Evolutionary conservation across 768 basidiomycete species (phyloP).

Genomic region (Symmetrospora coprosmae): DNA sequence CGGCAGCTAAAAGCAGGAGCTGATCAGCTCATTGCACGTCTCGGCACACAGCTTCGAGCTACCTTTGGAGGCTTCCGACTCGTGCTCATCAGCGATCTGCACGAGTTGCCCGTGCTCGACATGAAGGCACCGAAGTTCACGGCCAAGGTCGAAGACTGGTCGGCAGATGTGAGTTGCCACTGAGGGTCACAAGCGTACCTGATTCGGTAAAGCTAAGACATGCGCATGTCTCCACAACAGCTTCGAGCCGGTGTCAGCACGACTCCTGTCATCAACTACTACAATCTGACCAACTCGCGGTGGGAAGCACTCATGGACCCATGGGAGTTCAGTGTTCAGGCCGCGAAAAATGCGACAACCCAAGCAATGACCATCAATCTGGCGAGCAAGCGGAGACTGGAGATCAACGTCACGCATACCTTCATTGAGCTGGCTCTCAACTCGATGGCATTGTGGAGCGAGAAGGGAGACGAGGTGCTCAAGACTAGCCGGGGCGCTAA

Average conservation of each 20-base stretch:
- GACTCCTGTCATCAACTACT: slow-evolving; percentile 74
- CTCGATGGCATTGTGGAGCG: slow-evolving; percentile 56
- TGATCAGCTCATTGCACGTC: too few relatives aligned
- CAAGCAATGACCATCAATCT: slow-evolving; percentile 50
- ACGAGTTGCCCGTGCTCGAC: slow-evolving; percentile 88
- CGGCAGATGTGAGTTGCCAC: slow-evolving; percentile 53
- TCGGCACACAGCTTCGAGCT: slow-evolving; percentile 61
- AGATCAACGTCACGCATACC: slow-evolving; percentile 77
- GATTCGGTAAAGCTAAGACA: neutral
- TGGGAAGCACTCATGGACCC: slow-evolving; percentile 98
- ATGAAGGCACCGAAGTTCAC: slow-evolving; percentile 72
- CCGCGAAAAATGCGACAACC: slow-evolving; percentile 18
- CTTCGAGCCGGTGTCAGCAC: slow-evolving; percentile 69
- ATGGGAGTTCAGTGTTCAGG: slow-evolving; percentile 66
- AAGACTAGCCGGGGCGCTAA: slow-evolving; percentile 70
- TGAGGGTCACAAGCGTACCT: neutral
- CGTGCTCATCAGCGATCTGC: slow-evolving; percentile 81
- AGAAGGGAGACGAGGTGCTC: slow-evolving; percentile 56
- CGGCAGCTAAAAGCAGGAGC: too few relatives aligned
- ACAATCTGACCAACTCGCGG: slow-evolving; percentile 92
- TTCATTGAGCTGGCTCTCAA: slow-evolving; percentile 74
- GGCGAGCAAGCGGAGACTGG: slow-evolving; percentile 65
- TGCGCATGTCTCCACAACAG: slow-evolving; percentile 45
- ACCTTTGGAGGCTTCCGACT: slow-evolving; percentile 83
- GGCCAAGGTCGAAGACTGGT: slow-evolving; percentile 79